A percentile compares a stretch with the other conserved stretches of the same genome.
Conservation (phyloP, 1,139 yeast species). For the Magnusiomyces tetraspermus region DNA sequence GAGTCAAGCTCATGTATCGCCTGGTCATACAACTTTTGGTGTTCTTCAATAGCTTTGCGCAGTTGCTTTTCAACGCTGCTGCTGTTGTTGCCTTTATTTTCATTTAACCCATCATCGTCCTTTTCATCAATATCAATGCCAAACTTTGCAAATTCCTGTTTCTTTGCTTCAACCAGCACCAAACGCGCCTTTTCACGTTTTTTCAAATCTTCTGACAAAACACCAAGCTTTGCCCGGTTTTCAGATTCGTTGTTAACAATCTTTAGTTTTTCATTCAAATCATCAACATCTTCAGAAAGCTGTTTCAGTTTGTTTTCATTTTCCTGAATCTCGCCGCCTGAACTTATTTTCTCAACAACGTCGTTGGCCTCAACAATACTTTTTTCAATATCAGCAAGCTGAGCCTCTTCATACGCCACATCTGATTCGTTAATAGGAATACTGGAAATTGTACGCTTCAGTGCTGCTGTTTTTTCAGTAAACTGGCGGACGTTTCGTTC, state of each 20-base stretch:
- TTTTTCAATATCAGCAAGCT: conserved; percentile 32
- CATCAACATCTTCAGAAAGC: conserved; percentile 49
- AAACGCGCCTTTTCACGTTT: conserved; percentile 27
- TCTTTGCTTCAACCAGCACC: conserved; percentile 23
- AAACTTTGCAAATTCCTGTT: conserved; percentile 16
- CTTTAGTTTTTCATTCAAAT: conserved; percentile 42
- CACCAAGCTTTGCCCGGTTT: conserved; percentile 41
- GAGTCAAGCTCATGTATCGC: conserved; percentile 41
- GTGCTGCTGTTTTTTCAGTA: conserved; percentile 30
- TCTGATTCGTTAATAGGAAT: conserved; percentile 38
- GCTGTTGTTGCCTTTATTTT: background rate
- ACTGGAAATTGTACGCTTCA: conserved; percentile 34
- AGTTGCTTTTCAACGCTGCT: conserved; percentile 7
- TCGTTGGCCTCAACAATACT: conserved; percentile 23
- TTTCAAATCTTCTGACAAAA: conserved; percentile 36
- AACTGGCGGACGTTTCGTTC: conserved; percentile 32
- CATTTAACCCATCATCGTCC: background rate
- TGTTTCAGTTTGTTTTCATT: conserved; percentile 36
- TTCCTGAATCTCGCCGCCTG: conserved; percentile 35
- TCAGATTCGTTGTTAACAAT: conserved; percentile 52
- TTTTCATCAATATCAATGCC: conserved; percentile 21
- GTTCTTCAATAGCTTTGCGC: background rate
- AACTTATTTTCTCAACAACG: conserved; percentile 24
- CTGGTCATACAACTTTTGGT: conserved; percentile 11
- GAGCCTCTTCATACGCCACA: conserved; percentile 33